A percentile compares a stretch with the other conserved stretches of the same genome.
These are phyloP conservation scores for Barnettozyma siamensis DNA, from an alignment of 805 yeast species.

Conservation along the genomic window DNA sequence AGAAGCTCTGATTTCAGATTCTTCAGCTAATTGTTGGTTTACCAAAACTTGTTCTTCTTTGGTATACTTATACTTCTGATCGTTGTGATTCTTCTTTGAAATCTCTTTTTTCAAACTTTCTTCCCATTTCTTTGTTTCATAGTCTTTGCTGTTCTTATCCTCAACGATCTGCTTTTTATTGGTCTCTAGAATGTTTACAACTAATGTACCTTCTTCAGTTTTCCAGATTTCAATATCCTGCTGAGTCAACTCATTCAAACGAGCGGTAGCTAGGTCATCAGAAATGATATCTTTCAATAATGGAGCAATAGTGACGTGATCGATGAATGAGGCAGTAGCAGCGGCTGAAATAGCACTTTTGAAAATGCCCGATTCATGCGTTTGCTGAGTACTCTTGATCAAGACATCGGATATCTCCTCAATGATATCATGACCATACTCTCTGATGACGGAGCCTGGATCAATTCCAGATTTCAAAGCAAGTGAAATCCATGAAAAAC, in stretches of 20 bases:
- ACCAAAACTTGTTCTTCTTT: constrained; percentile 70
- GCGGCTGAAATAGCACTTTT: constrained; percentile 46
- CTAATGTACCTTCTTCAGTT: constrained; percentile 64
- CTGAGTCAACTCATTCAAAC: constrained; percentile 32
- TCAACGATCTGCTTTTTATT: constrained; percentile 40
- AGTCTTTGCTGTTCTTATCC: constrained; percentile 74
- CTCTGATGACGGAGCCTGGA: constrained; percentile 51
- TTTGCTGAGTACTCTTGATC: constrained; percentile 10
- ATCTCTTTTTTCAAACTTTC: constrained; percentile 72
- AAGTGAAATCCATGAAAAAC: constrained; percentile 71
- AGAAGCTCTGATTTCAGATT: constrained; percentile 46
- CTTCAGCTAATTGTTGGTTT: constrained; percentile 57
- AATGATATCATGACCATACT: constrained; percentile 21
- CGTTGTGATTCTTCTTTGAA: constrained; percentile 43
- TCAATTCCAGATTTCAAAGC: constrained; percentile 55
- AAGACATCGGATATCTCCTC: constrained; percentile 19
- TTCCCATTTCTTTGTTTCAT: constrained; percentile 88
- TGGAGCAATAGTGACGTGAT: constrained; percentile 53
- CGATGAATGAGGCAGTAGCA: constrained; percentile 49
- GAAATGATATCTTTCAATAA: constrained; percentile 38
- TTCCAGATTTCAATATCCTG: constrained; percentile 59
- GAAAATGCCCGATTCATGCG: constrained; percentile 35
- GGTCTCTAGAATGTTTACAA: constrained; percentile 52
- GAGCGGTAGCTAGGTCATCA: constrained; percentile 31
- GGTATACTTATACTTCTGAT: constrained; percentile 57